A percentile compares a stretch with the other conserved stretches of the same genome.
Conservation (phyloP, 2,329 filamentous ascomycete genomes). For the Alternaria gaisen region DNA sequence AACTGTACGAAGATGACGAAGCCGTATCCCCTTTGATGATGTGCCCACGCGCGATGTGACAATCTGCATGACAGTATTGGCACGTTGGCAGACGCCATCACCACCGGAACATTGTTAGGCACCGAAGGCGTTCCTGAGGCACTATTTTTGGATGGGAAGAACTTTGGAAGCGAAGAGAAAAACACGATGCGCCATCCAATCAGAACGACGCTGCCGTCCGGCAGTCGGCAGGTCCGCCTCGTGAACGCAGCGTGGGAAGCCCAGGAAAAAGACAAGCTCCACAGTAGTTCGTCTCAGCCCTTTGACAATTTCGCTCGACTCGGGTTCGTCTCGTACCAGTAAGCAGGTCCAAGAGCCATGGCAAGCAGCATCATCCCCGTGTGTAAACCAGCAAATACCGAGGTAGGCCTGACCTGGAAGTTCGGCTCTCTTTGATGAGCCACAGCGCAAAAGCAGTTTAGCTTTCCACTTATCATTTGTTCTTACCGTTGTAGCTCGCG, state of each 20-base stretch:
- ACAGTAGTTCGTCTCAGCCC: conserved; percentile 3
- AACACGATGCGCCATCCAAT: conserved; percentile 3
- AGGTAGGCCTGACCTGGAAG: conserved; percentile 10
- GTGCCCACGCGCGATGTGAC: background rate
- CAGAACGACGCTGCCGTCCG: background rate
- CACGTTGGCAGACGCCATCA: background rate
- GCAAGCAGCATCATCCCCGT: background rate
- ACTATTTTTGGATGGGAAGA: background rate
- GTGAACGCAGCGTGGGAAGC: conserved; percentile 1
- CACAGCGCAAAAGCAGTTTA: conserved; percentile 12
- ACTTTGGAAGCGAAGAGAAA: conserved; percentile 5
- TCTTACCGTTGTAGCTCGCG: conserved; percentile 7
- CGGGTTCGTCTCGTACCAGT: background rate
- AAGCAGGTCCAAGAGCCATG: background rate
- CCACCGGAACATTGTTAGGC: background rate
- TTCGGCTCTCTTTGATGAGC: conserved; percentile 16
- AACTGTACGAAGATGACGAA: background rate
- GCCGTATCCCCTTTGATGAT: background rate
- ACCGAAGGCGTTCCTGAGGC: background rate
- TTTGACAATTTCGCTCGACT: background rate
- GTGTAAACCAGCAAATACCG: background rate
- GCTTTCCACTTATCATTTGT: conserved; percentile 19
- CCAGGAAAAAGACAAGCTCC: background rate
- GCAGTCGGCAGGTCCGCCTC: background rate
- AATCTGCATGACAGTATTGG: conserved; percentile 3